Evolutionary conservation across 2,329 filamentous ascomycete species (phyloP).

Genomic region (Zalaria obscura): DNA sequence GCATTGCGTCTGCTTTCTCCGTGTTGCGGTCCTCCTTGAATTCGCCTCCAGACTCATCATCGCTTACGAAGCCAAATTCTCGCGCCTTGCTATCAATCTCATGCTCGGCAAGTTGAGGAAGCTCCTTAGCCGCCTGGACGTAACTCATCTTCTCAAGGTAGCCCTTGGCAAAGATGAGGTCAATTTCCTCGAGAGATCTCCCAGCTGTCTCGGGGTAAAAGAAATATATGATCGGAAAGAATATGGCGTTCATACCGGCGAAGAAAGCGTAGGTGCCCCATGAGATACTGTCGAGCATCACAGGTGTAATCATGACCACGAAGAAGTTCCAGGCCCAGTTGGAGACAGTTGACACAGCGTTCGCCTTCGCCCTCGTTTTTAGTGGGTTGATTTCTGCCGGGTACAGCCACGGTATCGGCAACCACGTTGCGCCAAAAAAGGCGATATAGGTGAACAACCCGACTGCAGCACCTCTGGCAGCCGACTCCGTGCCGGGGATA

Average conservation of each 20-base stretch:
- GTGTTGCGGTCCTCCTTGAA: slow-evolving; percentile 6
- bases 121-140: slow-evolving; percentile 20
- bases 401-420: slow-evolving; percentile 16
- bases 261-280: slow-evolving; percentile 39
- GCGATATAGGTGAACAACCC: slow-evolving; percentile 57
- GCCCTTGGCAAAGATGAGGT: slow-evolving; percentile 22
- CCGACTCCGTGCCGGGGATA: slow-evolving; percentile 5
- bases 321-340: slow-evolving; percentile 26
- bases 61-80: slow-evolving; percentile 18
- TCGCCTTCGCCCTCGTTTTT: slow-evolving; percentile 33
- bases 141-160: slow-evolving; percentile 18
- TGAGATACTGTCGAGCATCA: slow-evolving; percentile 28
- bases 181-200: slow-evolving; percentile 43
- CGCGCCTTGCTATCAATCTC: slow-evolving; percentile 17
- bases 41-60: slow-evolving; percentile 18
- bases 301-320: slow-evolving; percentile 21
- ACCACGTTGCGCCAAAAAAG: slow-evolving; percentile 49
- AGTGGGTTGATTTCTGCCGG: slow-evolving; percentile 31
- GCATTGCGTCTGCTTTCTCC: slow-evolving; percentile 6
- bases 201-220: slow-evolving; percentile 38
- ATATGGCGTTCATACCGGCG: slow-evolving; percentile 33
- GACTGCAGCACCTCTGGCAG: slow-evolving; percentile 38
- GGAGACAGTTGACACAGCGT: slow-evolving; percentile 28
- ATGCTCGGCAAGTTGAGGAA: slow-evolving; percentile 18
- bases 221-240: slow-evolving; percentile 40